These are phyloP conservation scores for Wolfiporia cocos DNA, from an alignment of 1,284 basidiomycete species.

Conservation along the genomic window DNA sequence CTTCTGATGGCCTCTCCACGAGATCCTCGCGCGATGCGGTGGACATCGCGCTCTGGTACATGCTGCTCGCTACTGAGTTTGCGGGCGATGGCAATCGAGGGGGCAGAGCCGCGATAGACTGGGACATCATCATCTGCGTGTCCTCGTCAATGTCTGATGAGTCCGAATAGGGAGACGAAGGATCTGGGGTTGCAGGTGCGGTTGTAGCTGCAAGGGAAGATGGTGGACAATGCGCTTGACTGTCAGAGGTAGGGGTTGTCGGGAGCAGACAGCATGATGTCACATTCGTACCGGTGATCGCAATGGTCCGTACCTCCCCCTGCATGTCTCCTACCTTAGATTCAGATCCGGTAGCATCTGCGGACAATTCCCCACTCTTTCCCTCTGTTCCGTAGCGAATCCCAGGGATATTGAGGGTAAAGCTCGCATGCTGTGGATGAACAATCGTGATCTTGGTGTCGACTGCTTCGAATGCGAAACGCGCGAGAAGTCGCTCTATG, in stretches of 20 bases:
- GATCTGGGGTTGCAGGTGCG: conserved; percentile 10
- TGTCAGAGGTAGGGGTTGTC: conserved; percentile 5
- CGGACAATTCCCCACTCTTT: conserved; percentile 5
- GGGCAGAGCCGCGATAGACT: conserved; percentile 58
- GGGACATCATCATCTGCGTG: conserved; percentile 62
- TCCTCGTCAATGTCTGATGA: conserved; percentile 57
- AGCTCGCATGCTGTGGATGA: conserved; percentile 52
- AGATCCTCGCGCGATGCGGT: conserved; percentile 25
- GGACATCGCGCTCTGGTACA: conserved; percentile 74
- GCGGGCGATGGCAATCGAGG: conserved; percentile 38
- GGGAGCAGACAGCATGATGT: conserved; percentile 36
- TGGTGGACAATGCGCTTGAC: not conserved
- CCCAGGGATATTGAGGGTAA: conserved; percentile 53
- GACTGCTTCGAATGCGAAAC: conserved; percentile 73
- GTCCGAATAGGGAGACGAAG: conserved; percentile 29
- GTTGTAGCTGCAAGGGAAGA: conserved; percentile 1
- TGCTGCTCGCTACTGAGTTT: conserved; percentile 30
- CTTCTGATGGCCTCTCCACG: too few species aligned
- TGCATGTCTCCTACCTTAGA: not conserved
- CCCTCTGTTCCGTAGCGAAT: conserved; percentile 50
- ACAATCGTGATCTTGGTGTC: conserved; percentile 66
- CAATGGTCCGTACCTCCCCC: conserved; percentile 4
- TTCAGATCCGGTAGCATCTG: conserved; percentile 7
- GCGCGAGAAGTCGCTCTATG: conserved; percentile 77
- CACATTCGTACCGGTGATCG: conserved; percentile 35